Evolutionary conservation across 2,329 filamentous ascomycete genomes (phyloP).

Genomic region (Scytalidium sp.): DNA sequence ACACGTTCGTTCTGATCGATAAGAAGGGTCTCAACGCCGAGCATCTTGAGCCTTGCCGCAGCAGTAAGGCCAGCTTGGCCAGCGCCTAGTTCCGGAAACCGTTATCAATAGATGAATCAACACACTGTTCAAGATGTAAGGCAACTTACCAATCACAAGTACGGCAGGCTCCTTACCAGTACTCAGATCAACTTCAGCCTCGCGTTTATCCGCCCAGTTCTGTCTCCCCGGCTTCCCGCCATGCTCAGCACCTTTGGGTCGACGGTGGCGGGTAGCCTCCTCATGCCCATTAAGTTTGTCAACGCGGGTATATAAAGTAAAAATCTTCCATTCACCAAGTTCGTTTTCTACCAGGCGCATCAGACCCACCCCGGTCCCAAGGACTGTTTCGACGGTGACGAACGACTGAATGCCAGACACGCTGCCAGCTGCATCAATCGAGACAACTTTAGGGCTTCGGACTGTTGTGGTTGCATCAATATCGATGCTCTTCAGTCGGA

Average conservation of each 20-base stretch:
- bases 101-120: too few species aligned
- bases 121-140: too few species aligned
- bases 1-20: constrained; percentile 56
- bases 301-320: constrained; percentile 60
- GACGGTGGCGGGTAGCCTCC: constrained; percentile 42
- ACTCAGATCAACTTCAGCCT: constrained; percentile 40
- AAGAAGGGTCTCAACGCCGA: constrained; percentile 52
- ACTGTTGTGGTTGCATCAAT: too few species aligned
- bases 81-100: too few species aligned
- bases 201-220: constrained; percentile 59
- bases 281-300: constrained; percentile 51
- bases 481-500: constrained; percentile 38
- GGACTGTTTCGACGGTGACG: too few species aligned
- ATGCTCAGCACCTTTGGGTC: constrained; percentile 55
- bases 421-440: too few species aligned
- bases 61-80: constrained; percentile 58
- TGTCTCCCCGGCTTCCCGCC: constrained; percentile 47
- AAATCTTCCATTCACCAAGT: constrained; percentile 56
- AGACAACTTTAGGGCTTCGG: too few species aligned
- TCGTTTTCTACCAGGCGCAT: too few species aligned
- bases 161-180: constrained; percentile 52
- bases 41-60: constrained; percentile 57
- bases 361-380: too few species aligned
- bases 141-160: constrained; percentile 56
- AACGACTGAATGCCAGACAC: too few species aligned